These are phyloP conservation scores for Hyphopichia buzzinii DNA, from an alignment of 1,139 yeast genomes.

Conservation along the genomic window DNA sequence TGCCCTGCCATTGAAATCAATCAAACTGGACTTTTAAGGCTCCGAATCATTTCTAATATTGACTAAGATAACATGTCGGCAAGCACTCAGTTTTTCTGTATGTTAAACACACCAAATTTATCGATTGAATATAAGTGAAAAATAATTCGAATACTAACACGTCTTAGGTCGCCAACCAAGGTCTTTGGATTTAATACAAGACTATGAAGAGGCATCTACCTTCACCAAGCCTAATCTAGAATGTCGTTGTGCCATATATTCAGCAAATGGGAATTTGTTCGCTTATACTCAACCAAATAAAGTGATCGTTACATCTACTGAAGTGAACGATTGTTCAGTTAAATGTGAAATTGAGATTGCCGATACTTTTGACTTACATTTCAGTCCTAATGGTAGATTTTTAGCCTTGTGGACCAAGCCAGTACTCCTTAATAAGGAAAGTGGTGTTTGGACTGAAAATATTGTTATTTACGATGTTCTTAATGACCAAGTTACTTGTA, in stretches of 20 bases:
- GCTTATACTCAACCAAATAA: conserved; percentile 56
- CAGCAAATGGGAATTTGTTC: conserved; percentile 54
- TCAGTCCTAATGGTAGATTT: conserved; percentile 86
- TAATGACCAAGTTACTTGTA: conserved; percentile 49
- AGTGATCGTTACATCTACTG: conserved; percentile 62
- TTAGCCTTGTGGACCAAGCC: conserved; percentile 93
- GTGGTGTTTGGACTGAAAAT: conserved; percentile 73
- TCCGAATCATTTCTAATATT: background rate
- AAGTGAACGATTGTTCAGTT: conserved; percentile 22
- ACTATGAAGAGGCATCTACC: conserved; percentile 38
- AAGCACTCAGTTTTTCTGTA: conserved; percentile 44
- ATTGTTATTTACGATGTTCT: conserved; percentile 68
- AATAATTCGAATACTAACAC: conserved; percentile 13
- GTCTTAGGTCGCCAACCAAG: conserved; percentile 58
- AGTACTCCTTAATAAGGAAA: conserved; percentile 50
- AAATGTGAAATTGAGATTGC: conserved; percentile 47
- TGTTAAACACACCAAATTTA: conserved; percentile 16
- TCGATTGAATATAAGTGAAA: background rate
- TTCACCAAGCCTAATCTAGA: conserved; percentile 38
- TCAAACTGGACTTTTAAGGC: too few species aligned
- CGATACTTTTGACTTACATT: conserved; percentile 77
- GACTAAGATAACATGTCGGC: conserved; percentile 25
- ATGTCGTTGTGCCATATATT: conserved; percentile 48
- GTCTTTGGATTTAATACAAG: conserved; percentile 56
- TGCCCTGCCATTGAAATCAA: too few species aligned